Conservation (phyloP, 148 eudicot genomes). For the Agrostemma githago region DNA sequence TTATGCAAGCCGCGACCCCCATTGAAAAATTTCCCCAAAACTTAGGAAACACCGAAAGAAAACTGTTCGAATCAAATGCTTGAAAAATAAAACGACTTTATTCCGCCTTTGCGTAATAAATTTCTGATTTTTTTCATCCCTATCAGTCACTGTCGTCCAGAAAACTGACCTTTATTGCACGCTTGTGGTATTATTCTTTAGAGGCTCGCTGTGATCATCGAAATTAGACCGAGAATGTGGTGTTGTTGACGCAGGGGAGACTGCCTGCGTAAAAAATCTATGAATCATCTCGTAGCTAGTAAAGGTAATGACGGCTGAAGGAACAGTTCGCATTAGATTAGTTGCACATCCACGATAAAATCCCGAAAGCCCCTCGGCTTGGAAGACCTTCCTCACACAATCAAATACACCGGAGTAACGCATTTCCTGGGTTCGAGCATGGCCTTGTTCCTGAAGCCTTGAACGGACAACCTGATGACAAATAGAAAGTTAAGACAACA, state of each 20-base stretch:
- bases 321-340: slow-evolving; percentile 79
- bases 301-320: slow-evolving; percentile 86
- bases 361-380: slow-evolving; percentile 60
- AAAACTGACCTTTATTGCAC: slow-evolving; percentile 20
- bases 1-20: background rate
- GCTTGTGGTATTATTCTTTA: background rate
- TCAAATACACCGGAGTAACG: slow-evolving; percentile 70
- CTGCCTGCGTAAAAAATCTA: slow-evolving; percentile 39
- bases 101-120: background rate
- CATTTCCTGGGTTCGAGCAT: slow-evolving; percentile 36
- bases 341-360: slow-evolving; percentile 96
- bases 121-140: background rate
- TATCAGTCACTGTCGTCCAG: slow-evolving; percentile 11
- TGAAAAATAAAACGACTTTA: background rate
- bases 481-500: slow-evolving; percentile 6
- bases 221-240: slow-evolving; percentile 25
- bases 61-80: slow-evolving; percentile 7
- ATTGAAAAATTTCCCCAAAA: background rate
- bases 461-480: slow-evolving; percentile 75
- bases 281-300: slow-evolving; percentile 88
- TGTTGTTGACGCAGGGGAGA: slow-evolving; percentile 40
- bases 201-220: slow-evolving; percentile 22
- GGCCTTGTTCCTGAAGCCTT: slow-evolving; percentile 92
- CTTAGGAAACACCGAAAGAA: background rate
- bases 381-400: slow-evolving; percentile 48